Percentiles rank a stretch among this genome's conserved stretches.
Evolutionary conservation across 768 basidiomycete genomes (phyloP).

Genomic region (Rhizopogon rudus): DNA sequence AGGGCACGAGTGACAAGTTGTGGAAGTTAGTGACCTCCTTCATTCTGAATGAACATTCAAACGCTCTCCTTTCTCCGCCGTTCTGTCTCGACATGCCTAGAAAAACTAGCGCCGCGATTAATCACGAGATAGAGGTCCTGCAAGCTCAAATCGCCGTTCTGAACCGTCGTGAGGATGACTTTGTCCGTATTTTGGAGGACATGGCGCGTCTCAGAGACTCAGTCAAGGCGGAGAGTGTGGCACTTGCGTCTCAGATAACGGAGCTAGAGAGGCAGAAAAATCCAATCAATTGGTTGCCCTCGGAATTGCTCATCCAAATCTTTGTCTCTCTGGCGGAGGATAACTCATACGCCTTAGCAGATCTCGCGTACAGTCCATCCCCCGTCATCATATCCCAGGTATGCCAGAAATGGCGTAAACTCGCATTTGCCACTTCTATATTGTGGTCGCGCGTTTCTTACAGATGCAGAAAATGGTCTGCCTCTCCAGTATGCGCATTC

Average conservation of each 20-base stretch:
- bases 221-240: slow-evolving; percentile 28
- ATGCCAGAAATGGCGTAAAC: slow-evolving; percentile 43
- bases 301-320: slow-evolving; percentile 41
- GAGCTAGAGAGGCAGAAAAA: slow-evolving; percentile 36
- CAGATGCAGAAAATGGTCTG: slow-evolving; percentile 19
- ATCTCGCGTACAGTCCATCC: slow-evolving; percentile 25
- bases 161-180: slow-evolving; percentile 33
- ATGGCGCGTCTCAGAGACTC: slow-evolving; percentile 34
- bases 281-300: slow-evolving; percentile 48
- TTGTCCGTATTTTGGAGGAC: slow-evolving; percentile 35
- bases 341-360: slow-evolving; percentile 16
- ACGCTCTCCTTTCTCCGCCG: background rate
- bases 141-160: slow-evolving; percentile 33
- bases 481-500: slow-evolving; percentile 22
- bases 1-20: background rate
- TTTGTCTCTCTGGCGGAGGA: slow-evolving; percentile 31
- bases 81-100: slow-evolving; percentile 15
- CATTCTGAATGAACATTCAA: background rate
- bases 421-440: slow-evolving; percentile 36
- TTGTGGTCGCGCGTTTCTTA: slow-evolving; percentile 42
- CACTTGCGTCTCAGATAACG: slow-evolving; percentile 23
- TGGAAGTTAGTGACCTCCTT: no score
- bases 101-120: slow-evolving; percentile 24
- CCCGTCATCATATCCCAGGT: slow-evolving; percentile 43
- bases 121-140: slow-evolving; percentile 33